phyloP scores from a whole-genome alignment of 768 basidiomycete genomes.

The Naganishia vaughanmartiniae region DNA sequence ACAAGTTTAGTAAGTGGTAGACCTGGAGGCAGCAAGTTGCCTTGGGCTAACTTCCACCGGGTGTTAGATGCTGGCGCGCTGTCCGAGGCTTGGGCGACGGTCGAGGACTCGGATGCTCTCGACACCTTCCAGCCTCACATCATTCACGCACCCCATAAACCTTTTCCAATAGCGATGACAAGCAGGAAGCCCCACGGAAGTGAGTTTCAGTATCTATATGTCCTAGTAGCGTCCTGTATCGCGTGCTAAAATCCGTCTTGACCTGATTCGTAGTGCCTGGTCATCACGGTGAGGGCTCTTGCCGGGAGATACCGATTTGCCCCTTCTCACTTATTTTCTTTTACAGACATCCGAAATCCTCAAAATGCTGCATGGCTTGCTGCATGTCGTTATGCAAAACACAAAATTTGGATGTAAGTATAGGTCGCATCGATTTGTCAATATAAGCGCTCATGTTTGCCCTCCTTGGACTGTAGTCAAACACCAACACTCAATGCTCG shows the following conservation, averaged over 20 bases:
- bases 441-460: slow-evolving; percentile 7
- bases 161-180: slow-evolving; percentile 66
- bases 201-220: slow-evolving; percentile 39
- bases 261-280: slow-evolving; percentile 52
- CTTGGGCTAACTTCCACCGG: background rate
- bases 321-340: slow-evolving; percentile 33
- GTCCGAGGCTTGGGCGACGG: slow-evolving; percentile 53
- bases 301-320: background rate
- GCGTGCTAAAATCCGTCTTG: background rate
- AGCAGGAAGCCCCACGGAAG: slow-evolving; percentile 64
- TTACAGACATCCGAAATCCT: slow-evolving; percentile 56
- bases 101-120: slow-evolving; percentile 53
- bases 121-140: slow-evolving; percentile 65
- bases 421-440: background rate
- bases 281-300: slow-evolving; percentile 42
- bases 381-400: slow-evolving; percentile 62
- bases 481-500: slow-evolving; percentile 69
- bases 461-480: slow-evolving; percentile 55
- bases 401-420: slow-evolving; percentile 64
- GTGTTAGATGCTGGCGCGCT: slow-evolving; percentile 51
- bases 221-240: background rate
- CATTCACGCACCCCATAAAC: slow-evolving; percentile 60
- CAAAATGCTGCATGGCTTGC: slow-evolving; percentile 70
- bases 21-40: too few relatives aligned
- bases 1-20: slow-evolving; percentile 50